Evolutionary conservation across 2,329 filamentous ascomycete genomes (phyloP), one percentile per base, ranked within the genome.

Genomic region (Botryosphaeria dothidea): DNA sequence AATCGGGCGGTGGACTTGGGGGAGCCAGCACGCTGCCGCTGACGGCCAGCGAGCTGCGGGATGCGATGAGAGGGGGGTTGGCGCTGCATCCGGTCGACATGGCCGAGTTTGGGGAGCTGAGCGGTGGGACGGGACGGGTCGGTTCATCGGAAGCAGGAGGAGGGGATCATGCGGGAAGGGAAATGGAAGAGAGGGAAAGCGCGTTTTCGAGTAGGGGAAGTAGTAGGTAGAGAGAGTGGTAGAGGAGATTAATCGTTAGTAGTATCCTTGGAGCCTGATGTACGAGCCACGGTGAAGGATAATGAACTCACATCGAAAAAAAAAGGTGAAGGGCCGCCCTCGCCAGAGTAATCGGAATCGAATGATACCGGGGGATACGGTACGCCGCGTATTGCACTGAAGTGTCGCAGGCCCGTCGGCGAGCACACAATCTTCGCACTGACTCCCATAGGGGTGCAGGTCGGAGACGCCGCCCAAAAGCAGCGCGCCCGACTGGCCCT

Each of bases 371-470:
- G n/a, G n/a, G 71, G 75, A 57, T 73, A 77, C 75, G 81, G 84
- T 83, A 93, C 88, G 92, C 92, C 86, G 91, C 91, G 90, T 92
- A 95, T 95, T 92, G 92, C 90, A 94, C 92, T 95, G 85, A 92
- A 93, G 91, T 92, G 88, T 89, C 88, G 79, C 83, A 73, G 72
- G 71, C 68, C 66, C n/a, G n/a, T 66, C 64, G 66, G 56, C 64
- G 66, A 70, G 75, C 82, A 86, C 86, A 93, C 91, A 88, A 94
- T 93, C 92, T 94, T 91, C 91, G 91, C 91, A 93, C 90, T 85
- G 89, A 88, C 92, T 92, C 90, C 92, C 92, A 95, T 89, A 92
- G 90, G 88, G 83, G 84, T 65, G 52, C 69, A 62, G 66, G 61
- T 65, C 65, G 67, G 56, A 56, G 23, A 29, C 46, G 25, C 34